phyloP scores from a whole-genome alignment of 257 asterid species.

The Forsythia viridissima region DNA sequence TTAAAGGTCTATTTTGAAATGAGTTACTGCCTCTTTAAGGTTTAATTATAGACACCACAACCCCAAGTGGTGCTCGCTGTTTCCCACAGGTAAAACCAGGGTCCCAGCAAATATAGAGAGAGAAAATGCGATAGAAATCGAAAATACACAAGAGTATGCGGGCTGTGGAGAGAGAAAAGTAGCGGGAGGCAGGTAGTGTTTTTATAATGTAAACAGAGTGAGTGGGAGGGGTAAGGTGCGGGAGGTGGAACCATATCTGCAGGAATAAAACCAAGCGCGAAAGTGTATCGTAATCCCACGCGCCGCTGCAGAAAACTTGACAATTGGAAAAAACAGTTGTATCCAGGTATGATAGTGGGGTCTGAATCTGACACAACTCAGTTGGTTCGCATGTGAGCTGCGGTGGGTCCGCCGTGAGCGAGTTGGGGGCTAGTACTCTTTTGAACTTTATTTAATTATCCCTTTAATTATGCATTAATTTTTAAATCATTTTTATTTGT shows the following conservation, averaged over 20 bases:
- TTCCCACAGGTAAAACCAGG: not conserved
- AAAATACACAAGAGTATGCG: not conserved
- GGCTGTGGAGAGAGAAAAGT: not conserved
- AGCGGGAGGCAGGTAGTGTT: conserved; percentile 5
- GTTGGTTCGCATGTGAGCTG: conserved; percentile 36
- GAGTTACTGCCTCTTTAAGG: conserved; percentile 26
- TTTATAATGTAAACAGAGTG: not conserved
- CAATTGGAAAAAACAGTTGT: conserved; percentile 16
- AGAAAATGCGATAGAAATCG: not conserved
- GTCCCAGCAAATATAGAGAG: conserved; percentile 6
- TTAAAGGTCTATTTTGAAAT: not conserved
- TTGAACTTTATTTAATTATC: not conserved
- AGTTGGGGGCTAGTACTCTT: not conserved
- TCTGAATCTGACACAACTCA: conserved; percentile 29
- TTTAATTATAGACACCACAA: conserved; percentile 9
- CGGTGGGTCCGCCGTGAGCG: conserved; percentile 19
- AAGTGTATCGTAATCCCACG: not conserved
- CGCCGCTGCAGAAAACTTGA: not conserved
- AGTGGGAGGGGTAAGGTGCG: not conserved
- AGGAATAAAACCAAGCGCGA: conserved; percentile 8
- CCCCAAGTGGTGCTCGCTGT: not conserved
- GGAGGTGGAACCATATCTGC: conserved; percentile 3
- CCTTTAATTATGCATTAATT: too few relatives aligned
- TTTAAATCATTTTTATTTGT: not conserved
- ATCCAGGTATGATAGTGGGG: conserved; percentile 36